phyloP scores from a whole-genome alignment of 1,139 yeast species.

The Saccharomycopsis crataegensis region DNA sequence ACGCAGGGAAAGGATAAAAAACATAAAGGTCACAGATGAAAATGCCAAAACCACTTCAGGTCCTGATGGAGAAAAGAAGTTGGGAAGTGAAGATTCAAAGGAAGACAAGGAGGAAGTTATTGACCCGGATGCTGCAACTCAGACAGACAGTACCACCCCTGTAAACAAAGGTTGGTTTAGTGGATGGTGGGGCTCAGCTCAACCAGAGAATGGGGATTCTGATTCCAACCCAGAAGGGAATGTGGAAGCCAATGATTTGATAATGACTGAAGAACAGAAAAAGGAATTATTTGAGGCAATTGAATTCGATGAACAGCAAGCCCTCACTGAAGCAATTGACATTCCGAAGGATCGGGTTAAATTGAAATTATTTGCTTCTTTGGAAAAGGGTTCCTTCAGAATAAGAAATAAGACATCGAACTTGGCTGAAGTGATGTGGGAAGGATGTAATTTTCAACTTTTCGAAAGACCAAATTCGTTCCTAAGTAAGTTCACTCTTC shows the following conservation, averaged over 20 bases:
- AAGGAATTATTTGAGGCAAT: slow-evolving; percentile 89
- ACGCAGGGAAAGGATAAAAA: slow-evolving; percentile 42
- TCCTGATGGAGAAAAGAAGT: slow-evolving; percentile 10
- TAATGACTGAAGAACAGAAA: slow-evolving; percentile 59
- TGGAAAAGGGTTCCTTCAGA: slow-evolving; percentile 71
- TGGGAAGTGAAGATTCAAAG: too few relatives aligned
- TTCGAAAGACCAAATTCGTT: slow-evolving; percentile 77
- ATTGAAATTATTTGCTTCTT: slow-evolving; percentile 56
- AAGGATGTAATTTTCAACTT: slow-evolving; percentile 70
- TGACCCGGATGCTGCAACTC: slow-evolving; percentile 18
- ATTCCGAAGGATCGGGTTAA: slow-evolving; percentile 69
- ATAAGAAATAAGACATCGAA: slow-evolving; percentile 39
- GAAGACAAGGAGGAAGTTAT: slow-evolving; percentile 18
- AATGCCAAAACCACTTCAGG: slow-evolving; percentile 22
- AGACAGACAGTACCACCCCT: not conserved
- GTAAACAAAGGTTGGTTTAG: slow-evolving; percentile 28
- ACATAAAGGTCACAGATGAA: slow-evolving; percentile 5
- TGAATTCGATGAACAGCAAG: slow-evolving; percentile 73
- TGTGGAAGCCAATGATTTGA: slow-evolving; percentile 26
- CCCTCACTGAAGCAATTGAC: slow-evolving; percentile 46
- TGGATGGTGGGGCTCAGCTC: slow-evolving; percentile 24
- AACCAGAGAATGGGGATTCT: slow-evolving; percentile 4
- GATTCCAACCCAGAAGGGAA: not conserved
- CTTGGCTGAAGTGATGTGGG: slow-evolving; percentile 74
- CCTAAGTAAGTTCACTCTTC: slow-evolving; percentile 61